Base-by-base conservation (phyloP, 345 rosid genomes). In the Lagerstroemia speciosa region DNA sequence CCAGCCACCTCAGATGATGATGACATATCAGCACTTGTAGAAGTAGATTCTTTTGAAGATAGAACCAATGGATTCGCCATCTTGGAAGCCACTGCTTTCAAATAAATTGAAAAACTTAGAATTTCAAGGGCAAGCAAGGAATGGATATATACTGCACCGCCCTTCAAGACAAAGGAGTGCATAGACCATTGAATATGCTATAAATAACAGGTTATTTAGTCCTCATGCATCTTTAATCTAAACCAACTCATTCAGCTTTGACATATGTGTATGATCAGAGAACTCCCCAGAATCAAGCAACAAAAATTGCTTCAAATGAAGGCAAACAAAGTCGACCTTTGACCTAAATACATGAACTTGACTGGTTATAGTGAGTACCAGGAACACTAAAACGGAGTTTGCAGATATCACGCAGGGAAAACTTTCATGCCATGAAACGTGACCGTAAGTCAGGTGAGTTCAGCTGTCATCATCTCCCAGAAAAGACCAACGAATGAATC, bases 1-100 rank as follows among this genome's bases (percentile, higher is more conserved):
- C 55, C 43, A 31, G 70, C 52, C 30, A 38, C 62, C 38, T 52
- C 70, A 7, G 70, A 55, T 7, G 70, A 48, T 10, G 62, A 67
- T 20, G 70, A n/a, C 2, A 46, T 31, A 14, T 67, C 62, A 24
- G 70, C 26, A 52, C 62, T 55, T 36, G 32, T 32, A 34, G 70
- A 52, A 20, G 70, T 67, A 9, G 62, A 50, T 34, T 45, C 46
- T 24, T 48, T 46, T 46, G 69, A 67, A 24, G 69, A 67, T 46
- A 52, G 2, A 34, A 41, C 69, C 8, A 63, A 53, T 31, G 26
- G n/a, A 31, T 52, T 62, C 29, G 34, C 70, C 63, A 67, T 67
- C 45, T 52, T 67, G 14, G 46, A 41, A 67, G 70, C 22, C 26
- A 32, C 70, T 67, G 62, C 45, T 65, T 14, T n/a, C 30, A 63